phyloP scores from a whole-genome alignment of 257 asterid genomes.

The Linderniella brevidens region DNA sequence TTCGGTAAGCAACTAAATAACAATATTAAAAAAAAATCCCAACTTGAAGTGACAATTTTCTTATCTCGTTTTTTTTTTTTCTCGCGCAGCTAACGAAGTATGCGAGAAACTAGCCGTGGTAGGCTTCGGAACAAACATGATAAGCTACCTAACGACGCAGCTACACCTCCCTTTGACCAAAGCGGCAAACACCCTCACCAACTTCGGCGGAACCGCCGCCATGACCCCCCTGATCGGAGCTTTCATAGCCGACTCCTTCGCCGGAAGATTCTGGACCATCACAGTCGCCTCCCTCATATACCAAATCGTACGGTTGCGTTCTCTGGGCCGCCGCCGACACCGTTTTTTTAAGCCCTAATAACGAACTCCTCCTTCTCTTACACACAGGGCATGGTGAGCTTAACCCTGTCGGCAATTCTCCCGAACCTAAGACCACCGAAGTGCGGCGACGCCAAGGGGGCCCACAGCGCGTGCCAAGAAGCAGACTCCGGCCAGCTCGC shows the following conservation, averaged over 20 bases:
- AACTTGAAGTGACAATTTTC: background rate
- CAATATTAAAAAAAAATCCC: background rate
- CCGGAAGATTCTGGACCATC: constrained; percentile 89
- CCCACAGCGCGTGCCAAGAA: constrained; percentile 32
- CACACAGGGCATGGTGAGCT: constrained; percentile 57
- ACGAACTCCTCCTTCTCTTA: background rate
- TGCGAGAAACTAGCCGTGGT: constrained; percentile 88
- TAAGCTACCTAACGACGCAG: constrained; percentile 63
- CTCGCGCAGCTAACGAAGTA: constrained; percentile 56
- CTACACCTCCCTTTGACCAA: constrained; percentile 64
- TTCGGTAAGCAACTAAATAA: constrained; percentile 33
- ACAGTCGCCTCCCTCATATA: constrained; percentile 62
- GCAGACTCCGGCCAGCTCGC: constrained; percentile 59
- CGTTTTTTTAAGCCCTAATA: background rate
- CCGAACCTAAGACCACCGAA: constrained; percentile 65
- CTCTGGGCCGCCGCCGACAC: background rate
- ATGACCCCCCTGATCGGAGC: constrained; percentile 89
- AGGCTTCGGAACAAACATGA: constrained; percentile 69
- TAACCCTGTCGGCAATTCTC: constrained; percentile 49
- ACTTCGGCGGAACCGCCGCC: constrained; percentile 84
- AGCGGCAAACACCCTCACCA: constrained; percentile 83
- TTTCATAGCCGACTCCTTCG: constrained; percentile 60
- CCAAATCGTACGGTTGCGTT: constrained; percentile 36
- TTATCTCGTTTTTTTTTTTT: background rate
- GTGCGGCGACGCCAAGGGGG: constrained; percentile 18